Base-by-base conservation (phyloP, 2,329 filamentous ascomycete genomes). In the Emmonsiellopsis sp. region DNA sequence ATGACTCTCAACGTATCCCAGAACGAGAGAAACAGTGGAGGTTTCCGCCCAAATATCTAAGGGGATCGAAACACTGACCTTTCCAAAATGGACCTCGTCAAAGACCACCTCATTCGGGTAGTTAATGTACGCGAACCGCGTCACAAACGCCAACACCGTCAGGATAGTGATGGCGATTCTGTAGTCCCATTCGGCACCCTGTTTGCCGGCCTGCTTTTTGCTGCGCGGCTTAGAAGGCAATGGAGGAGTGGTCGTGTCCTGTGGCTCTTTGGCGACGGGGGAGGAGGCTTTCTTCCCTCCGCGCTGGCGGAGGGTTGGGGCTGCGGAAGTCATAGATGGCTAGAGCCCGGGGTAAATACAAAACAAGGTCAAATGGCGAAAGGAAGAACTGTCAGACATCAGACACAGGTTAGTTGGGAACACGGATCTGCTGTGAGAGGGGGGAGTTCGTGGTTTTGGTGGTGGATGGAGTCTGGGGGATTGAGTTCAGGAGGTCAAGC, bases 11-110 rank as follows among this genome's bases (percentile, higher is more conserved):
- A 27, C 21, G 32, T 39, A 45, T 14, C 17, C 37, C 14, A 13
- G n/a, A 11, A 6, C 11, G 8, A 51, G 17, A 11, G 13, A 49
- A 11, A 9, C 21, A 49, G 6, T 14, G 13, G 11, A 11, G 42
- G 27, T 14, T 17, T 21, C 48, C 17, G 14, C 42, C 11, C 39
- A 2, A 17, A 42, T 14, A 17, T n/a, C n/a, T 42, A 44, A 21
- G 2, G 17, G 13, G 13, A 21, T 21, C 42, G 32, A n/a, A 47
- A 10, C 31, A 64, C 79, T 55, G 77, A 96, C 92, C 87, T 98
- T 98, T 76, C 93, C 93, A 71, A 98, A 98, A 74, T 98, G 93
- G 54, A 98, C 93, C 73, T 98, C 93, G 68, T 98, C 93, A 67
- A 98, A 98, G 49, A 98, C 93, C 53, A 98, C 93, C 75, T 97